Conservation (phyloP, 208 protist genomes). For the Histomonas meleagridis region DNA sequence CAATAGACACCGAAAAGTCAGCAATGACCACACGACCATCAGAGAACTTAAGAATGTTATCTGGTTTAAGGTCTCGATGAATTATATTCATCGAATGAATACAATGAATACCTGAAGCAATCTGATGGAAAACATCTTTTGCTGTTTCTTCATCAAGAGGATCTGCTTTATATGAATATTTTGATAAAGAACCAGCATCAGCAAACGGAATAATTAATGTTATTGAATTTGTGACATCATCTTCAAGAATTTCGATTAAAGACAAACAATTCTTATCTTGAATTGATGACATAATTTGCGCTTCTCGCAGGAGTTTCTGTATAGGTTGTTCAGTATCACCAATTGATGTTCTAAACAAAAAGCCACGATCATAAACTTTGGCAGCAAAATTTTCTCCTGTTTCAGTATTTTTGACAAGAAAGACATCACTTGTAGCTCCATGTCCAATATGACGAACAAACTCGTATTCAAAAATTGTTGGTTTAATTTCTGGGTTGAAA, state of each 20-base stretch:
- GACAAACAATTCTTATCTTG: neutral
- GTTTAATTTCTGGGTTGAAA: neutral
- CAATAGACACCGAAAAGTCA: constrained; percentile 8
- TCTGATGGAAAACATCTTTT: neutral
- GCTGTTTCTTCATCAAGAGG: neutral
- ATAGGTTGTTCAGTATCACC: neutral
- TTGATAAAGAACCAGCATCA: neutral
- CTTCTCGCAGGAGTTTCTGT: neutral
- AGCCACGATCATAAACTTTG: neutral
- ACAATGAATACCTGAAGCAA: neutral
- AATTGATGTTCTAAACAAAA: neutral
- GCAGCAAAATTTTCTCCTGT: neutral
- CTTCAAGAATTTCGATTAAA: neutral
- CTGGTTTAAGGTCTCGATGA: constrained; percentile 8
- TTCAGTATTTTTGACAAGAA: neutral
- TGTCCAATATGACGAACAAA: neutral
- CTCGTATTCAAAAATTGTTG: neutral
- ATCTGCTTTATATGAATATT: neutral
- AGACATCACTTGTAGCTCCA: neutral
- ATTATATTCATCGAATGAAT: constrained; percentile 1
- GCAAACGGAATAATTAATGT: neutral
- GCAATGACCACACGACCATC: neutral
- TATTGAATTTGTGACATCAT: neutral
- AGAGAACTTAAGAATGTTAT: neutral
- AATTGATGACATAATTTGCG: neutral